Evolutionary conservation across 1,284 basidiomycete genomes (phyloP), one percentile per base, ranked within the genome.

Genomic region (Ceratobasidium sp.): DNA sequence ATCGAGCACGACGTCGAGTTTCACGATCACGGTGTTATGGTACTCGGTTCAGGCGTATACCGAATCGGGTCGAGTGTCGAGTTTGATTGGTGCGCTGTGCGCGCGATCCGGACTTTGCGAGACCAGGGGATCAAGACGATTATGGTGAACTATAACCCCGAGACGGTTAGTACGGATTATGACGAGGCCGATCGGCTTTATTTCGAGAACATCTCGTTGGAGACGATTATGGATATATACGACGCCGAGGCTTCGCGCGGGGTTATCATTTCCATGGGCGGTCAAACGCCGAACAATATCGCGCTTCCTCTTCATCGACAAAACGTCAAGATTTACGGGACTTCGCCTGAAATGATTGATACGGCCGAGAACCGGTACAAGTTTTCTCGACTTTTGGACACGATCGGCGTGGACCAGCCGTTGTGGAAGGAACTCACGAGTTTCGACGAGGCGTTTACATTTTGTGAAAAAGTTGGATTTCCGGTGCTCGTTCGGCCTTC

Each of bases 141-240:
- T 87, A 99, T 99, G 98, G 95, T 99, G 87, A 99, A 99, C 88
- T 99, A 99, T 87, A 99, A 99, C 86, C 97, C 97, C 33, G 98
- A 99, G 88, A 99, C 97, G 0, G 97, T 99, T 84, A 97, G 95
- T 84, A 99, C 98, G 64, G 98, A 99, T 86, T 99, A 98, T 86
- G 97, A 99, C 86, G 98, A 99, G 85, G 97, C 97, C 40, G 97
- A 99, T 86, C 91, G 96, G 58, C 90, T 99, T 61, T 99, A 99
- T 89, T 99, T 99, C 85, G 97, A 99, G 88, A 98, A 98, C 86
- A 99, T 99, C 88, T 94, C 94, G 82, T 87, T 99, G 82, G 97
- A 99, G 88, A 95, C 96, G 0, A 96, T 99, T 80, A 89, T 99
- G 68, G 98, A 99, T 85, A 98, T 99, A 83, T 99, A 99, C 86